Evolutionary conservation across 2,329 filamentous ascomycete genomes (phyloP), one percentile per base, ranked within the genome.

Genomic region (Aschersonia sp.): DNA sequence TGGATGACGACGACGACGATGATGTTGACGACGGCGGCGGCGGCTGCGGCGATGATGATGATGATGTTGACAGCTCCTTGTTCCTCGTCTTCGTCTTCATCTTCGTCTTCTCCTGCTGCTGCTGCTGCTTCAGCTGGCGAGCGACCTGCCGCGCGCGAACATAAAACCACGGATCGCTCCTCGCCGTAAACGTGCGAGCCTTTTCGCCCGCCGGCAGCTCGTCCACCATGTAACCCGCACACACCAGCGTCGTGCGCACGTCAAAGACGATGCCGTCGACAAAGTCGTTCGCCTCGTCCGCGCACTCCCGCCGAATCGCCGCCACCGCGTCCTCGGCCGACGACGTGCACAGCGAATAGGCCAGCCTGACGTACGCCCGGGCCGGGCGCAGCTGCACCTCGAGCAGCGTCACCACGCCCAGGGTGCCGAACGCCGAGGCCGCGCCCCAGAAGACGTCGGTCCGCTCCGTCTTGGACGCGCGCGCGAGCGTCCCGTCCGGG

Each of bases 91-190:
- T 42, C 48, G 52, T 51, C 37, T 48, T 46, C 9, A 66, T 51
- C 43, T 53, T 50, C 49, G 59, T 61, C 50, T 59, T 12, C 22
- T 22, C 22, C 22, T 22, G 22, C 2, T 12, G 35, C 12, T 37
- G 35, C 12, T 37, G 8, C 12, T 12, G 35, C 35, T 8, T 12
- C 8, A 37, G 35, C 8, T 37, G 12, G 35, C 35, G 8, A 12
- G 54, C 22, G 39, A 61, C 57, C n/a, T 69, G 61, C 52, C 76
- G 63, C 1, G 75, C 81, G 52, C 84, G 82, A 3, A 87, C 65
- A 50, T 86, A 87, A 57, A 85, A 86, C 84, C 83, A 88, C 0
- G 80, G 77, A 53, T 88, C 83, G 4, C 59, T 61, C 0, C 73
- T 65, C 9, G 73, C 66, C n/a, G 72, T 74, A 59, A 86, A 83